Percentiles rank a stretch among this genome's conserved stretches.
Evolutionary conservation across 805 yeast species (phyloP).

Genomic region (Naumovozyma dairenensis): DNA sequence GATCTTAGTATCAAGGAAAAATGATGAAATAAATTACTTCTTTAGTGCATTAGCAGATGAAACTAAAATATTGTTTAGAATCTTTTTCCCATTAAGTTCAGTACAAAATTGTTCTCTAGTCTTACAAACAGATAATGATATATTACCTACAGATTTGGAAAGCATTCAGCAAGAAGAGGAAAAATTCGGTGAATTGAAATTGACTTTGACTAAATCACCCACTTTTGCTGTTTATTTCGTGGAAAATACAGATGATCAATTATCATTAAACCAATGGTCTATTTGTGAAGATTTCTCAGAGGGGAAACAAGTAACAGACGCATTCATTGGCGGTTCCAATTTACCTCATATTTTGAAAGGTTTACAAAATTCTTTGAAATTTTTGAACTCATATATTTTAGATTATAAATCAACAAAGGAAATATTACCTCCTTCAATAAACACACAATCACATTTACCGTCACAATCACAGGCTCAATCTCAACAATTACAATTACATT

Average conservation of each 20-base stretch:
- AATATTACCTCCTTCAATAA: slow-evolving; percentile 13
- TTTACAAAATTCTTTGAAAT: slow-evolving; percentile 38
- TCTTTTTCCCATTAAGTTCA: slow-evolving; percentile 58
- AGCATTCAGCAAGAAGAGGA: slow-evolving; percentile 9
- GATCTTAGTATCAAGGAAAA: slow-evolving; percentile 60
- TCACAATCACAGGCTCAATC: too few species aligned
- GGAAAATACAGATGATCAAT: slow-evolving; percentile 39
- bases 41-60: slow-evolving; percentile 64
- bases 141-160: slow-evolving; percentile 5
- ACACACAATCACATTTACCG: too few species aligned
- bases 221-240: slow-evolving; percentile 70
- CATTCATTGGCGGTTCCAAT: slow-evolving; percentile 50
- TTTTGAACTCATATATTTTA: slow-evolving; percentile 43
- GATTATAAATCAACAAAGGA: slow-evolving; percentile 34
- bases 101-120: slow-evolving; percentile 48
- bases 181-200: slow-evolving; percentile 38
- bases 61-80: slow-evolving; percentile 59
- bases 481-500: slow-evolving; percentile 7
- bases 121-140: slow-evolving; percentile 33
- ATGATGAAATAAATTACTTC: slow-evolving; percentile 66
- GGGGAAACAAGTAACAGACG: slow-evolving; percentile 69
- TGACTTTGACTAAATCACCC: slow-evolving; percentile 50
- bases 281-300: slow-evolving; percentile 79
- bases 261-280: slow-evolving; percentile 30
- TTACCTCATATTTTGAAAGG: slow-evolving; percentile 67